These are phyloP conservation scores for Helotiales sp. DNA, from an alignment of 2,329 filamentous ascomycete species.

Conservation along the genomic window DNA sequence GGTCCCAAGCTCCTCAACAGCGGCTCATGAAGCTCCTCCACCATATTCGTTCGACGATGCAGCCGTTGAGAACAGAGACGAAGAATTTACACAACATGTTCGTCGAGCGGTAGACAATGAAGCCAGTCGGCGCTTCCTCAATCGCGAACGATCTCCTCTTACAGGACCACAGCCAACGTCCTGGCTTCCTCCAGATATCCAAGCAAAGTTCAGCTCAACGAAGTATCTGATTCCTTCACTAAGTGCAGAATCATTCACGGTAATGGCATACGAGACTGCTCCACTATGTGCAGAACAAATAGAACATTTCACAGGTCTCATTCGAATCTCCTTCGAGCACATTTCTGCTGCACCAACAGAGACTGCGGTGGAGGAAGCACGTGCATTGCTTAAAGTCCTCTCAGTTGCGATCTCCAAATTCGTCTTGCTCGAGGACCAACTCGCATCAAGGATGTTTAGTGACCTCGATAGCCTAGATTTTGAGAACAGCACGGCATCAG, in stretches of 20 bases:
- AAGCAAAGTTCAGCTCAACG: constrained; percentile 3
- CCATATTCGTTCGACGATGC: constrained; percentile 21
- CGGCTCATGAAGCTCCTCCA: constrained; percentile 20
- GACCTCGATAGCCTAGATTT: constrained; percentile 24
- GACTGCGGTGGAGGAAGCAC: constrained; percentile 12
- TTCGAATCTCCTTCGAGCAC: constrained; percentile 11
- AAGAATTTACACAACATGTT: constrained; percentile 20
- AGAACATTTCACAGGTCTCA: not conserved
- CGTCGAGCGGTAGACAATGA: constrained; percentile 18
- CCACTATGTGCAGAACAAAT: not conserved
- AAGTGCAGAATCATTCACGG: constrained; percentile 18
- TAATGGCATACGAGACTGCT: constrained; percentile 23
- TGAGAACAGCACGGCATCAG: constrained; percentile 18
- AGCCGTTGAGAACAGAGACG: constrained; percentile 9
- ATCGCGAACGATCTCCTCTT: constrained; percentile 10
- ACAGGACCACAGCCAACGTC: not conserved
- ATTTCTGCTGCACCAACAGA: not conserved
- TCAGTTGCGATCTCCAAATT: constrained; percentile 18
- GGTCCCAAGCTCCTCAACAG: constrained; percentile 2
- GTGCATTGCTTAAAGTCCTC: constrained; percentile 14
- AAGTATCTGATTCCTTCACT: constrained; percentile 13
- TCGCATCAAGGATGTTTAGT: constrained; percentile 9
- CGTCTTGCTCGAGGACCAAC: constrained; percentile 18
- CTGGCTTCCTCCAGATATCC: constrained; percentile 16
- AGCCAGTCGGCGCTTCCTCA: constrained; percentile 3